Base-by-base conservation (phyloP, 495 filamentous ascomycete genomes). In the Penicillium daleae region DNA sequence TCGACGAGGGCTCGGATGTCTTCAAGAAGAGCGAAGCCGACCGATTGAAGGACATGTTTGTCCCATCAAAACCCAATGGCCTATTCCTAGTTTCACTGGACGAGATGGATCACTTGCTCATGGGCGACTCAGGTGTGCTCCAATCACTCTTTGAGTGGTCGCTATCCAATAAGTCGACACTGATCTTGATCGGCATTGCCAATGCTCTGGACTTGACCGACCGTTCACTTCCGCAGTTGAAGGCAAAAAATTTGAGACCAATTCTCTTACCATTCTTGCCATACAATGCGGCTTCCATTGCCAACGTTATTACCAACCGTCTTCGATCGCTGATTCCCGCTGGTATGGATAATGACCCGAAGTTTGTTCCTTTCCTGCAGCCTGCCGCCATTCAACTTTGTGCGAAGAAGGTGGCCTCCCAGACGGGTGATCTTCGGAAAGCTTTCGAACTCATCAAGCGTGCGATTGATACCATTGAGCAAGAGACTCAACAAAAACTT, bases 131-230 rank as follows among this genome's bases (percentile, higher is more conserved):
- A 27, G 92, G 93, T 61, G 86, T 93, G 39, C 82, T 99, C 17
- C 96, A 97, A 75, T 90, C 86, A 29, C 76, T 99, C 33, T 98
- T 99, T 61, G 92, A 97, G 66, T 97, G 92, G 92, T 93, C 96
- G 15, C 79, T 98, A 61, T 84, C 89, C 22, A 83, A 81, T 56
- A 85, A 85, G 6, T 97, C 94, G 3, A 86, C 85, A 10, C 86
- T 99, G 2, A 77, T 94, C 24, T 76, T 98, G 26, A 84, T 99
- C 40, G 95, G 95, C 40, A 97, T 99, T 68, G 96, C 95, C 53
- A 99, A 99, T 68, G 96, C 95, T 2, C 83, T 99, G 57, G 95
- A 99, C 69, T 78, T 99, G 42, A 97, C 96, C 0, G 93, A 97
- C 69, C 91, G 96, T 21, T 96, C 97, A 62, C 86, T 99, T 19